Percentiles rank a stretch among this genome's conserved stretches.
Evolutionary conservation across 495 filamentous ascomycete species (phyloP).

Genomic region (Lasiosphaeria ovina): DNA sequence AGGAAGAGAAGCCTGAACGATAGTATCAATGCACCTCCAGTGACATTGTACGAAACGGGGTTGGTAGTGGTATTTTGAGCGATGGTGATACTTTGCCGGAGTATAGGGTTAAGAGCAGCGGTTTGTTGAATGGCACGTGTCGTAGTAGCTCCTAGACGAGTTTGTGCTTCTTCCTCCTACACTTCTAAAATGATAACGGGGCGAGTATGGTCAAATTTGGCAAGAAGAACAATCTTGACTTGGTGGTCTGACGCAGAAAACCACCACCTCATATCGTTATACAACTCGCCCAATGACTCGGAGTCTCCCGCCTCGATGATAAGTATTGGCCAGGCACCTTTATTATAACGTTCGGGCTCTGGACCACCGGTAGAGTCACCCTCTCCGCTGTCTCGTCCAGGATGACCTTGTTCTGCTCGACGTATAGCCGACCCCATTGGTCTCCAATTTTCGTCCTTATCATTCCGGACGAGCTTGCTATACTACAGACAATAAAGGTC

Average conservation of each 20-base stretch:
- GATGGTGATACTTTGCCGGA: constrained; percentile 6
- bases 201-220: constrained; percentile 16
- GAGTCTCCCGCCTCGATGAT: constrained; percentile 32
- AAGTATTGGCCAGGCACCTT: constrained; percentile 31
- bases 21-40: constrained; percentile 23
- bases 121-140: background rate
- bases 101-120: constrained; percentile 12
- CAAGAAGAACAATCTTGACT: constrained; percentile 31
- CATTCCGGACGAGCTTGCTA: constrained; percentile 14
- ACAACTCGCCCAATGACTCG: constrained; percentile 24
- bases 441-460: constrained; percentile 8
- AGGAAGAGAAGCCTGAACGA: constrained; percentile 23
- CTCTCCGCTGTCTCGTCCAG: constrained; percentile 19
- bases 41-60: constrained; percentile 22
- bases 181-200: constrained; percentile 20
- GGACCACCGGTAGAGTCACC: constrained; percentile 25
- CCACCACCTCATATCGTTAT: constrained; percentile 32
- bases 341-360: constrained; percentile 15
- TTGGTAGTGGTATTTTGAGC: constrained; percentile 2
- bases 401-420: constrained; percentile 19
- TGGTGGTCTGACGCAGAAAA: constrained; percentile 31
- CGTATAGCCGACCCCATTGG: constrained; percentile 8
- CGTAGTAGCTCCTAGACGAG: constrained; percentile 11
- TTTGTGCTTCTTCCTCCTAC: constrained; percentile 17
- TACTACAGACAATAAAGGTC: too few species aligned